Evolutionary conservation across 2,329 filamentous ascomycete species (phyloP).

Genomic region (Fusarium sp.): DNA sequence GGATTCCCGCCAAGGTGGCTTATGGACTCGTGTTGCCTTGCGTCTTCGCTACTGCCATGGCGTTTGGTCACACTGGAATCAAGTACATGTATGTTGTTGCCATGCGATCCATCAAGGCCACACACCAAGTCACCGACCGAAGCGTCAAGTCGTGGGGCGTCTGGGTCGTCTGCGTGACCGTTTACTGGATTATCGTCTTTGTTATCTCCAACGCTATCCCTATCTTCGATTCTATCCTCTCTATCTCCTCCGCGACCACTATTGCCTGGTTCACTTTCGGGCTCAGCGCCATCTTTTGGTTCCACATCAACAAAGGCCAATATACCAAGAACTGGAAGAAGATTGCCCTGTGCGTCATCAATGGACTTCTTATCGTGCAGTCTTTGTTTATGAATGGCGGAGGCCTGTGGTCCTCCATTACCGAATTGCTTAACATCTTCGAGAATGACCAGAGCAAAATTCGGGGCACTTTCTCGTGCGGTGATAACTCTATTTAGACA

Average conservation of each 20-base stretch:
- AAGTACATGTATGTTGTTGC: slow-evolving; percentile 52
- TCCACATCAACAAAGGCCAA: slow-evolving; percentile 49
- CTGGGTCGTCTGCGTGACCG: slow-evolving; percentile 50
- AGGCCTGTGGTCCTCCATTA: slow-evolving; percentile 52
- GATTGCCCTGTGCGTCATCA: slow-evolving; percentile 38
- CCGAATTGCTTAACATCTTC: slow-evolving; percentile 49
- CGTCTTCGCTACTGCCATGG: slow-evolving; percentile 49
- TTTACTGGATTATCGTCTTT: slow-evolving; percentile 52
- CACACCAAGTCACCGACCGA: slow-evolving; percentile 50
- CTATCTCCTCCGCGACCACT: slow-evolving; percentile 52
- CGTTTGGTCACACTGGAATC: slow-evolving; percentile 51
- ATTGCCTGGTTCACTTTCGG: slow-evolving; percentile 55
- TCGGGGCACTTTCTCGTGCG: slow-evolving; percentile 51
- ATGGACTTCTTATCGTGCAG: slow-evolving; percentile 49
- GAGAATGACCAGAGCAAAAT: slow-evolving; percentile 41
- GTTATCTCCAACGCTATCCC: slow-evolving; percentile 53
- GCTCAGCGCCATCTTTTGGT: slow-evolving; percentile 52
- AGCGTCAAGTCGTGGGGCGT: slow-evolving; percentile 51
- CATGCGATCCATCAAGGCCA: slow-evolving; percentile 50
- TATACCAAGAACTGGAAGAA: slow-evolving; percentile 42
- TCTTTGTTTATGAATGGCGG: slow-evolving; percentile 53
- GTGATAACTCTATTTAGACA: slow-evolving; percentile 48
- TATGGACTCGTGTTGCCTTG: slow-evolving; percentile 51
- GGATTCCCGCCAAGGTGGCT: slow-evolving; percentile 50
- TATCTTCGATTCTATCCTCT: slow-evolving; percentile 54